These are phyloP conservation scores for Fistulinella cinereoalba DNA, from an alignment of 1,284 basidiomycete genomes.

Conservation along the genomic window DNA sequence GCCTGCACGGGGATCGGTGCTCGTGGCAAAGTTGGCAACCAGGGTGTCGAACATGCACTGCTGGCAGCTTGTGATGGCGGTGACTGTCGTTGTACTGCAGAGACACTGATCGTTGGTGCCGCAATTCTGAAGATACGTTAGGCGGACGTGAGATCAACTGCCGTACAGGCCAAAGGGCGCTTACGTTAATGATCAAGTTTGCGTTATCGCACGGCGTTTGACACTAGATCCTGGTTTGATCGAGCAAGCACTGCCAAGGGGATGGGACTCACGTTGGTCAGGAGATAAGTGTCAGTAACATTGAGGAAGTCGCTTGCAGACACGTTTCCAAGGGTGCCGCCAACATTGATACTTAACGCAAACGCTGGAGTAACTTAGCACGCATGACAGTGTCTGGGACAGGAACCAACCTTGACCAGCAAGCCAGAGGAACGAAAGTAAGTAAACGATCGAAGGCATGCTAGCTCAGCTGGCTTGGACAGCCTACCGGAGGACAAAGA, in stretches of 20 bases:
- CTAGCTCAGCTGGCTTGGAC: neutral
- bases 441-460: constrained; percentile 31
- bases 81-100: constrained; percentile 44
- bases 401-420: constrained; percentile 50
- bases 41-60: constrained; percentile 61
- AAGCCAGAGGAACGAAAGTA: constrained; percentile 40
- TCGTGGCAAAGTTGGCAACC: constrained; percentile 46
- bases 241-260: neutral
- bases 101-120: constrained; percentile 46
- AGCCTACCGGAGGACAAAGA: constrained; percentile 15
- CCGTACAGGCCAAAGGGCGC: too few species aligned
- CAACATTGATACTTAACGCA: constrained; percentile 51
- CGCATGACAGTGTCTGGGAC: neutral
- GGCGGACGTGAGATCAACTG: neutral
- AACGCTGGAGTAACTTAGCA: constrained; percentile 34
- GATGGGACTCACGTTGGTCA: constrained; percentile 38
- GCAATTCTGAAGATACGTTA: constrained; percentile 17
- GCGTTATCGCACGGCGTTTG: constrained; percentile 38
- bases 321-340: constrained; percentile 36
- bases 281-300: constrained; percentile 40
- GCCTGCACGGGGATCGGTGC: constrained; percentile 53
- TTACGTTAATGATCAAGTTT: constrained; percentile 37
- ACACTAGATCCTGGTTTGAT: constrained; percentile 42
- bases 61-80: constrained; percentile 48
- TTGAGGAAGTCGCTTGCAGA: constrained; percentile 45